A percentile compares a stretch with the other conserved stretches of the same genome.
Conservation (phyloP, 1,139 yeast genomes). For the Geotrichum siamense region DNA sequence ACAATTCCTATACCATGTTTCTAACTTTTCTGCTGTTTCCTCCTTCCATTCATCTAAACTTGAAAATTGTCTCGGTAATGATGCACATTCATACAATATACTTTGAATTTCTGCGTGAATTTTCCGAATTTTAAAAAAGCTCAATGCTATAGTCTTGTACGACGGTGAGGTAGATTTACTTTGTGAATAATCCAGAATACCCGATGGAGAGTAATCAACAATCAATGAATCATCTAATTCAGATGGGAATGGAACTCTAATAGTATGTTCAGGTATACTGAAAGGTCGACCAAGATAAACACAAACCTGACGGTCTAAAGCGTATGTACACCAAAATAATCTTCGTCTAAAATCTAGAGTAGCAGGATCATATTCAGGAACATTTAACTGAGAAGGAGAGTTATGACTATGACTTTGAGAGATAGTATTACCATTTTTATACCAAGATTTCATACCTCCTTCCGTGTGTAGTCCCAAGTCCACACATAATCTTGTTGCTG, state of each 20-base stretch:
- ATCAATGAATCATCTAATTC: conserved; percentile 64
- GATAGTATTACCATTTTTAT: conserved; percentile 9
- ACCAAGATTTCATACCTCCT: conserved; percentile 30
- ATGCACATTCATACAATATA: conserved; percentile 60
- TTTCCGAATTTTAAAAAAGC: conserved; percentile 60
- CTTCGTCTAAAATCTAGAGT: conserved; percentile 65
- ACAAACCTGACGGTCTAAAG: conserved; percentile 72
- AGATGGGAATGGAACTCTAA: conserved; percentile 63
- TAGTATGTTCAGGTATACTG: conserved; percentile 63
- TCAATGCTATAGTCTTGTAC: conserved; percentile 57
- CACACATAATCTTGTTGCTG: conserved; percentile 70
- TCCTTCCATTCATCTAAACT: conserved; percentile 53
- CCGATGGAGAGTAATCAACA: conserved; percentile 25
- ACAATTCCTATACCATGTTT: conserved; percentile 52
- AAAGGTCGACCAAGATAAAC: conserved; percentile 67
- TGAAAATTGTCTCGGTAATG: conserved; percentile 58
- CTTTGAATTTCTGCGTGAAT: conserved; percentile 75
- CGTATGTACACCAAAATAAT: conserved; percentile 83
- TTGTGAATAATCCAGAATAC: conserved; percentile 25
- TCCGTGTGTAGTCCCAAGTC: conserved; percentile 78
- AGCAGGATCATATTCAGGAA: conserved; percentile 41
- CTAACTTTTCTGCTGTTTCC: conserved; percentile 46
- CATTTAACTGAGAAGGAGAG: conserved; percentile 7
- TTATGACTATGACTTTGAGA: conserved; percentile 14
- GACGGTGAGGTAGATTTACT: conserved; percentile 31